Conservation (phyloP, 176 grass and related monocot species). For the Triticum turgidum region DNA sequence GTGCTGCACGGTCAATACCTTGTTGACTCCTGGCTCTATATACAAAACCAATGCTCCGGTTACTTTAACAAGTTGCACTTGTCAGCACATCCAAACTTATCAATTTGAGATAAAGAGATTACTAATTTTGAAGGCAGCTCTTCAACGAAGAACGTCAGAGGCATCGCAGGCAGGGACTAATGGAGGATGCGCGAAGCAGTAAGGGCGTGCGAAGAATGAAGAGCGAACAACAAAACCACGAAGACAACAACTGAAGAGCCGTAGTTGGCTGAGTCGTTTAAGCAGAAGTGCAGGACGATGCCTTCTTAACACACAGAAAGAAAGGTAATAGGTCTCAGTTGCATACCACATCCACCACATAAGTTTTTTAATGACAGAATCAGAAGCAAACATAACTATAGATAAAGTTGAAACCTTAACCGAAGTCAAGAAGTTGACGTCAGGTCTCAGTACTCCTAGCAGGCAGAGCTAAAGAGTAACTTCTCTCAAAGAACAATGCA, state of each 20-base stretch:
- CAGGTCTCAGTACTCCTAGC: slow-evolving; percentile 52
- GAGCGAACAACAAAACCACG: slow-evolving; percentile 81
- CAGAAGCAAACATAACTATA: slow-evolving; percentile 39
- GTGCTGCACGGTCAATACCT: background rate
- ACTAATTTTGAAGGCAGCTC: slow-evolving; percentile 50
- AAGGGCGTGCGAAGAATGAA: slow-evolving; percentile 47
- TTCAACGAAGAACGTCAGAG: slow-evolving; percentile 30
- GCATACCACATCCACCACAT: slow-evolving; percentile 53
- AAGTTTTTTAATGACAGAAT: slow-evolving; percentile 39
- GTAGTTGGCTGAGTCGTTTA: slow-evolving; percentile 63
- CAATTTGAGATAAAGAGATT: slow-evolving; percentile 33
- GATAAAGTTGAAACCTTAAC: slow-evolving; percentile 89
- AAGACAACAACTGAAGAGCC: slow-evolving; percentile 59
- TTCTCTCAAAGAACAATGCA: slow-evolving; percentile 23
- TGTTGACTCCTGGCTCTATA: slow-evolving; percentile 1
- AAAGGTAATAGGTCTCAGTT: slow-evolving; percentile 84
- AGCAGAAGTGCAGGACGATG: slow-evolving; percentile 82
- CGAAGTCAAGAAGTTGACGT: slow-evolving; percentile 76
- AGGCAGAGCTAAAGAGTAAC: slow-evolving; percentile 42
- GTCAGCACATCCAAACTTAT: slow-evolving; percentile 23
- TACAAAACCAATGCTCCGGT: background rate
- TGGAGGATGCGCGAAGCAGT: slow-evolving; percentile 39
- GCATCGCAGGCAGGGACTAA: slow-evolving; percentile 41
- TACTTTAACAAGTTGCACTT: slow-evolving; percentile 27
- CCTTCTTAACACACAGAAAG: slow-evolving; percentile 83